Conservation (phyloP, 1,284 basidiomycete species). For the Neolentinus lepideus region DNA sequence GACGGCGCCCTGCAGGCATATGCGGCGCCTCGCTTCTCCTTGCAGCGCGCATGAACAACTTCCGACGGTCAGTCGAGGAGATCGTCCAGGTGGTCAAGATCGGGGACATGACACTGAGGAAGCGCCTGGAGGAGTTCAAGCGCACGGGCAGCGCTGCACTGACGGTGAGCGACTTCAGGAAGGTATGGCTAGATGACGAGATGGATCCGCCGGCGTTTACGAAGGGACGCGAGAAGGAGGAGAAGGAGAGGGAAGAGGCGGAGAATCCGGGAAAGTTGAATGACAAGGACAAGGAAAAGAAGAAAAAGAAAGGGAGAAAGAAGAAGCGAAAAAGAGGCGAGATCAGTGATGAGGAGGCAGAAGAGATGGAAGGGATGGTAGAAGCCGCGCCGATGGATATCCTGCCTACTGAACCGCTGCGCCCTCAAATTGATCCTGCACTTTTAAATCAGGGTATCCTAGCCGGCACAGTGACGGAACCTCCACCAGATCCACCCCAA, state of each 20-base stretch:
- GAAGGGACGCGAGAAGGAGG: constrained; percentile 67
- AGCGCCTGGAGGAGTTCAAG: constrained; percentile 94
- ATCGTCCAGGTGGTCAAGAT: constrained; percentile 99
- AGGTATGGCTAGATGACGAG: constrained; percentile 87
- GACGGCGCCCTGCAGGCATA: constrained; percentile 93
- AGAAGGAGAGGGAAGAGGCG: constrained; percentile 42
- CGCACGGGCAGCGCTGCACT: constrained; percentile 81
- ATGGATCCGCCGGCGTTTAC: constrained; percentile 87
- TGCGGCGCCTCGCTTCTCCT: constrained; percentile 94
- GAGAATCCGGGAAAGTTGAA: constrained; percentile 21
- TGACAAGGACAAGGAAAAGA: constrained; percentile 21
- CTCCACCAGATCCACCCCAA: background rate
- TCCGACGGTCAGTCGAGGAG: constrained; percentile 87
- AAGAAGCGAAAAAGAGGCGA: constrained; percentile 33
- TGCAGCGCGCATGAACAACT: constrained; percentile 98
- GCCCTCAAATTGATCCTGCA: constrained; percentile 32
- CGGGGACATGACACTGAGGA: constrained; percentile 89
- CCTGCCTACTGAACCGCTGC: constrained; percentile 12
- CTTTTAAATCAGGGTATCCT: constrained; percentile 42
- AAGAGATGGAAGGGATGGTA: constrained; percentile 24
- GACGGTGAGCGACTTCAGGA: constrained; percentile 89
- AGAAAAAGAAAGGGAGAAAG: constrained; percentile 18
- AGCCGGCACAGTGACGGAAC: constrained; percentile 20
- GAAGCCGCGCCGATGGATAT: constrained; percentile 8
- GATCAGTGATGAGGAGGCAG: constrained; percentile 32